Base-by-base conservation (phyloP, 108 stramenopile genomes). In the Epithemia pelagica region DNA sequence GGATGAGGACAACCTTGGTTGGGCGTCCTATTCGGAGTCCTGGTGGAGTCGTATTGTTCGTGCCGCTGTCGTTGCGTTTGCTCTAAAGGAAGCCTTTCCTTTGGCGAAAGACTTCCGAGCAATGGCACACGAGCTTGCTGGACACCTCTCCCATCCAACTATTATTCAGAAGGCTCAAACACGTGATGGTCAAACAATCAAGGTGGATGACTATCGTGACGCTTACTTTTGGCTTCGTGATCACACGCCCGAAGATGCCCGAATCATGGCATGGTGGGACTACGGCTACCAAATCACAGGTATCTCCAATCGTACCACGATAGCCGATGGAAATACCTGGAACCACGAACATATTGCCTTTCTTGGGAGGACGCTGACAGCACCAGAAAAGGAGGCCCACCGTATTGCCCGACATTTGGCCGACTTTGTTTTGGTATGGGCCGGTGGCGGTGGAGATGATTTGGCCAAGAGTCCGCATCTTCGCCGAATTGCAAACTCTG, bases 281-380 rank as follows among this genome's bases (percentile, higher is more conserved):
- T 95, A 96, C 68, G 94, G 94, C 26, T 96, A 95, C 68, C 91
- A 93, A 61, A 98, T 98, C 68, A 89, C 91, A 61, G 98, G 74
- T 26, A 98, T 99, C 70, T 92, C 84, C 28, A 98, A 99, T 71
- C 86, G 98, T 30, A 99, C 98, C 7, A 97, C 96, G 0, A 91
- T 99, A 70, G 98, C 96, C 0, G 98, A 99, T 77, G 96, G 96
- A 21, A 99, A 99, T 74, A 99, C 98, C 28, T 99, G 98, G 98
- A 99, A 99, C 80, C 96, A 99, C 69, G 96, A 97, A 64, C 98
- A 98, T 72, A 99, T 99, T 80, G 98, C 98, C 18, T 84, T 97
- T 26, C 78, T 99, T 0, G 98, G 98, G 28, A 80, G 92, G 59
- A 78, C 83, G 20, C 74, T 99, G 32, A 96, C 97, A 0, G 79